A percentile compares a stretch with the other conserved stretches of the same genome.
Evolutionary conservation across 495 filamentous ascomycete genomes (phyloP).

Genomic region (Cryomyces antarcticus): DNA sequence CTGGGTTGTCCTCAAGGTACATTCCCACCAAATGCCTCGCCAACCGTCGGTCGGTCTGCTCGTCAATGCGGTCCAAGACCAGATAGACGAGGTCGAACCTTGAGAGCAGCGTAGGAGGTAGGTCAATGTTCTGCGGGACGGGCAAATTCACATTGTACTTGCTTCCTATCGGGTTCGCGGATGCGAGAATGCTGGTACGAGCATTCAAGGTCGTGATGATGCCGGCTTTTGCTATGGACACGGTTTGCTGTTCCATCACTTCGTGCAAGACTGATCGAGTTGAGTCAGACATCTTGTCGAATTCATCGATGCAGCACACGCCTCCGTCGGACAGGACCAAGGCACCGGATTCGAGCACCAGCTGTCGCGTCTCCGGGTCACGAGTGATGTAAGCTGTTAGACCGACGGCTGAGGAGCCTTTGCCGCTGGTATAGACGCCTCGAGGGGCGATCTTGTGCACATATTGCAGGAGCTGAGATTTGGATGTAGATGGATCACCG

Average conservation of each 20-base stretch:
- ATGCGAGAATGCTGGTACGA: slow-evolving; percentile 80
- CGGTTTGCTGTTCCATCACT: slow-evolving; percentile 99
- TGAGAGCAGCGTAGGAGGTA: slow-evolving; percentile 83
- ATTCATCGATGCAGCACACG: slow-evolving; percentile 97
- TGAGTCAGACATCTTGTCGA: slow-evolving; percentile 96
- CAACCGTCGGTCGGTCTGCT: slow-evolving; percentile 65
- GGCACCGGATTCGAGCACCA: slow-evolving; percentile 91
- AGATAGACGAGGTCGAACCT: slow-evolving; percentile 95
- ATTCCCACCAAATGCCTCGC: slow-evolving; percentile 87
- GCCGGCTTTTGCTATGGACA: slow-evolving; percentile 94
- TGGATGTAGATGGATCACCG: slow-evolving; percentile 88
- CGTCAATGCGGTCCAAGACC: slow-evolving; percentile 81
- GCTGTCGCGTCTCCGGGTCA: slow-evolving; percentile 81
- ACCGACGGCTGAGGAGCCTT: slow-evolving; percentile 93
- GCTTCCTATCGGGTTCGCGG: slow-evolving; percentile 92
- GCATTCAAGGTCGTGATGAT: slow-evolving; percentile 98
- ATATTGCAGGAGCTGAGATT: slow-evolving; percentile 85
- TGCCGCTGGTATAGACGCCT: slow-evolving; percentile 92
- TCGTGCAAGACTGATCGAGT: slow-evolving; percentile 94
- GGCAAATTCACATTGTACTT: slow-evolving; percentile 92
- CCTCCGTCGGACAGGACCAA: slow-evolving; percentile 90
- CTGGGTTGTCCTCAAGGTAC: slow-evolving; percentile 87
- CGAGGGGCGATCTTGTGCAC: slow-evolving; percentile 95
- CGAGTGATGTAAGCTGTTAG: slow-evolving; percentile 95
- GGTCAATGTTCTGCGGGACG: slow-evolving; percentile 93